Percentiles rank a stretch among this genome's conserved stretches.
These are phyloP conservation scores for Noccaea bulbosa DNA, from an alignment of 345 rosid genomes.

Conservation along the genomic window DNA sequence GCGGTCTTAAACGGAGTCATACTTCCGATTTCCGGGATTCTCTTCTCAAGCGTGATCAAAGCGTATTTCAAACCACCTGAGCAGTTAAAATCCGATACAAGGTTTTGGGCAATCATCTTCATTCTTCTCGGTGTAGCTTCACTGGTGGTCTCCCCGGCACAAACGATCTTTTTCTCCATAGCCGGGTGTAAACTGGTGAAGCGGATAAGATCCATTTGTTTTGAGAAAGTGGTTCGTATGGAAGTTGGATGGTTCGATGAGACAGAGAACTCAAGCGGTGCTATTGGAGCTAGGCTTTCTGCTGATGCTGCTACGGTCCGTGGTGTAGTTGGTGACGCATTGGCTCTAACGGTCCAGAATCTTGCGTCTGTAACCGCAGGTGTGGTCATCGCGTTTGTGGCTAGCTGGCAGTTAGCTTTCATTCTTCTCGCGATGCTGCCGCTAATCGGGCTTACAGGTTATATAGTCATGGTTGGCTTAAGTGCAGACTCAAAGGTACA, in stretches of 20 bases:
- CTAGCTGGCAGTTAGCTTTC: conserved; percentile 71
- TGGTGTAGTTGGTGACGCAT: conserved; percentile 77
- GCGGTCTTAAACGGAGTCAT: conserved; percentile 60
- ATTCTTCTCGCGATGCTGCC: conserved; percentile 69
- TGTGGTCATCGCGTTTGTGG: conserved; percentile 71
- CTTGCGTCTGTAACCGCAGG: conserved; percentile 60
- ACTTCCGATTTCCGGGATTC: conserved; percentile 61
- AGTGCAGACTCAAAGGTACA: conserved; percentile 83
- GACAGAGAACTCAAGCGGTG: conserved; percentile 78
- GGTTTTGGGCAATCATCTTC: conserved; percentile 71
- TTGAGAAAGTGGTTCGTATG: conserved; percentile 83
- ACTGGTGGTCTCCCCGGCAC: conserved; percentile 52
- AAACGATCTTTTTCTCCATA: conserved; percentile 63
- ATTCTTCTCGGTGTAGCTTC: conserved; percentile 64
- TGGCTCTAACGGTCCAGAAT: conserved; percentile 68
- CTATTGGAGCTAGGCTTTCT: conserved; percentile 82
- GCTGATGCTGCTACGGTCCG: conserved; percentile 81
- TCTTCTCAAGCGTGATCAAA: conserved; percentile 58
- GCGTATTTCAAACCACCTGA: conserved; percentile 65
- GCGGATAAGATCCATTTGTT: conserved; percentile 70
- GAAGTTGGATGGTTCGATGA: conserved; percentile 89
- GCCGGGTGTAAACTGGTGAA: conserved; percentile 73
- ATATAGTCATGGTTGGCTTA: conserved; percentile 70
- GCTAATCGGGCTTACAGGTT: conserved; percentile 63
- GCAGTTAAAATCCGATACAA: conserved; percentile 61